Percentiles rank a stretch among this genome's conserved stretches.
Evolutionary conservation across 2,329 filamentous ascomycete species (phyloP).

Genomic region (Cladophialophora immunda): DNA sequence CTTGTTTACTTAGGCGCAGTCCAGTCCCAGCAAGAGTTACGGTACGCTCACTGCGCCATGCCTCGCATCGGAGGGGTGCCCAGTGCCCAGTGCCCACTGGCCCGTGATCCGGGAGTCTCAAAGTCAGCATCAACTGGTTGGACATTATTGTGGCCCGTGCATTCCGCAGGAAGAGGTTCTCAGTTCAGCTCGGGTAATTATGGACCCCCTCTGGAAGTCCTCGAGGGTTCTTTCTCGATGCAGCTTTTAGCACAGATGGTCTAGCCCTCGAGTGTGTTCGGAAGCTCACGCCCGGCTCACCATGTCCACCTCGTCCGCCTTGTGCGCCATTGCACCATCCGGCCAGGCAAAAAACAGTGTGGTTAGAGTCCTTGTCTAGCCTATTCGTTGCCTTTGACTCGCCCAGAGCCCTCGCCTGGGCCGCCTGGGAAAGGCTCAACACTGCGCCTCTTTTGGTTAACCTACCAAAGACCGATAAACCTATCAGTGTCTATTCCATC

Average conservation of each 20-base stretch:
- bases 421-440: background rate
- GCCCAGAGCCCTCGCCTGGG: background rate
- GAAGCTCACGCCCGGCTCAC: slow-evolving; percentile 3
- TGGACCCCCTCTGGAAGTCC: background rate
- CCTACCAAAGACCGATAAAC: background rate
- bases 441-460: slow-evolving; percentile 7
- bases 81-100: no score
- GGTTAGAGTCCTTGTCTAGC: background rate
- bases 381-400: slow-evolving; percentile 4
- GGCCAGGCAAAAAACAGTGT: slow-evolving; percentile 3
- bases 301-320: background rate
- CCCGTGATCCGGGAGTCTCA: no score
- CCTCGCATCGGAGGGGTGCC: background rate
- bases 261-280: slow-evolving; percentile 10
- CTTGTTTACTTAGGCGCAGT: background rate
- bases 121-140: slow-evolving; percentile 10
- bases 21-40: background rate
- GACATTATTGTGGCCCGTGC: slow-evolving; percentile 3
- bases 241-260: background rate
- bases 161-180: background rate
- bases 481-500: slow-evolving; percentile 8
- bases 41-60: no score
- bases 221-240: slow-evolving; percentile 13
- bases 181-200: slow-evolving; percentile 22
- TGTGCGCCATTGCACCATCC: slow-evolving; percentile 3